Conservation (phyloP, 768 basidiomycete genomes). For the Candolleomyces efflorescens region DNA sequence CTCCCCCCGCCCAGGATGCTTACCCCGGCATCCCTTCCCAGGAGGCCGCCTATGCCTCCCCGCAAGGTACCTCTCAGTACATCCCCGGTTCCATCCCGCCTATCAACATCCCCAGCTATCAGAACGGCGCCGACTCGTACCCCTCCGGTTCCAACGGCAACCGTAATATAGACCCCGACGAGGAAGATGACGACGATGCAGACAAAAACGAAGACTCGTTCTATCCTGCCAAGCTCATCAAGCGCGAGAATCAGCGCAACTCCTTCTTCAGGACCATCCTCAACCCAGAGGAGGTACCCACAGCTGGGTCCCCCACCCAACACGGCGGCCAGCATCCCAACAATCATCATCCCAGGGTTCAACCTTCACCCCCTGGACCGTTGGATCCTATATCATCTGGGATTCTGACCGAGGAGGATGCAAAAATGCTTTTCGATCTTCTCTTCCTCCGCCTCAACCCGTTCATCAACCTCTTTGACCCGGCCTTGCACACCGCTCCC, state of each 20-base stretch:
- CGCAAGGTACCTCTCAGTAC: conserved; percentile 23
- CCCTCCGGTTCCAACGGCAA: conserved; percentile 24
- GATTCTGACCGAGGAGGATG: conserved; percentile 65
- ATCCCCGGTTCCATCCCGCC: conserved; percentile 16
- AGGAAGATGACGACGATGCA: conserved; percentile 64
- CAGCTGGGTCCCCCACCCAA: conserved; percentile 3
- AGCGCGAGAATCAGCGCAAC: conserved; percentile 60
- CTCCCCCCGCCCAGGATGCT: conserved; percentile 16
- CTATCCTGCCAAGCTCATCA: conserved; percentile 73
- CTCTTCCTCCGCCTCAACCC: conserved; percentile 84
- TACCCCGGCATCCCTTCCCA: conserved; percentile 14
- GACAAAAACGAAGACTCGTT: conserved; percentile 61
- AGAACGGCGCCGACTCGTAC: conserved; percentile 12
- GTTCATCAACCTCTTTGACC: conserved; percentile 87
- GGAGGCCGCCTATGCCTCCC: conserved; percentile 24
- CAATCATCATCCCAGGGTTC: conserved; percentile 1
- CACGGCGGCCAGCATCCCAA: not conserved
- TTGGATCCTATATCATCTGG: conserved; percentile 72
- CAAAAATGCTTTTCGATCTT: conserved; percentile 68
- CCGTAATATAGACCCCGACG: conserved; percentile 47
- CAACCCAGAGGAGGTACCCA: conserved; percentile 57
- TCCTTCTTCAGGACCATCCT: conserved; percentile 84
- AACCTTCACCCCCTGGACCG: conserved; percentile 35
- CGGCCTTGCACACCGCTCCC: conserved; percentile 71
- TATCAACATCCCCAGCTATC: conserved; percentile 24